Evolutionary conservation across 2,329 filamentous ascomycete genomes (phyloP), one percentile per base, ranked within the genome.

Genomic region (Apiospora malaysiana): DNA sequence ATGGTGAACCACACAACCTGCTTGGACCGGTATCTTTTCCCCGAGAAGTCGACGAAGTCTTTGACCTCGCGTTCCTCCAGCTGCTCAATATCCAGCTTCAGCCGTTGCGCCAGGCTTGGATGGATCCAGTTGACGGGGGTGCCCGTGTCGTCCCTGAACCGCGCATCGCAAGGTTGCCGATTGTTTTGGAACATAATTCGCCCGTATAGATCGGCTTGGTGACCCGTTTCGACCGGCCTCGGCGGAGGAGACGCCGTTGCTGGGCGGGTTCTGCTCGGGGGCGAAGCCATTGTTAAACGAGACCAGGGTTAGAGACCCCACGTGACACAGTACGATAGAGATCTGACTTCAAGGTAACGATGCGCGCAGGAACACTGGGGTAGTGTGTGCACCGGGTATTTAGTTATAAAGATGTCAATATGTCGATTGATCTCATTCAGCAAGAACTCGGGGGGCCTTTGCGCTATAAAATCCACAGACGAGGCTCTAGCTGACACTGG

Each of bases 61-160:
- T 27, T 42, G 23, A 4, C 32, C n/a, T 56, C 40, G 42, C 66
- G n/a, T 14, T 68, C 25, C 14, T 68, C 27, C 27, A 63, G 27
- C 27, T 63, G 56, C 56, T 63, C 56, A 12, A 63, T n/a, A 5
- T 70, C 65, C 51, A 71, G 65, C 25, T 68, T 70, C n/a, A 46
- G 65, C 8, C 65, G 46, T 18, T 27, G n/a, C 14, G 65, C 65
- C 12, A 71, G 46, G 25, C 47, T 45, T 14, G 70, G 70, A 42
- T 70, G 70, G 65, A 71, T 71, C 70, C 70, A 71, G 25, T 70
- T 71, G 70, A 70, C 70, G 8, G 68, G 56, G 23, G 70, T 70
- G 32, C 70, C 70, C 37, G 70, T 71, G 63, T 71, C 70, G 25
- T 71, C 70, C 23, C 27, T 67, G 45, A 71, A 51, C 9, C 68